These are phyloP conservation scores for Mortierella sp. DNA, from an alignment of 371 early-diverging fungal species.

Conservation along the genomic window DNA sequence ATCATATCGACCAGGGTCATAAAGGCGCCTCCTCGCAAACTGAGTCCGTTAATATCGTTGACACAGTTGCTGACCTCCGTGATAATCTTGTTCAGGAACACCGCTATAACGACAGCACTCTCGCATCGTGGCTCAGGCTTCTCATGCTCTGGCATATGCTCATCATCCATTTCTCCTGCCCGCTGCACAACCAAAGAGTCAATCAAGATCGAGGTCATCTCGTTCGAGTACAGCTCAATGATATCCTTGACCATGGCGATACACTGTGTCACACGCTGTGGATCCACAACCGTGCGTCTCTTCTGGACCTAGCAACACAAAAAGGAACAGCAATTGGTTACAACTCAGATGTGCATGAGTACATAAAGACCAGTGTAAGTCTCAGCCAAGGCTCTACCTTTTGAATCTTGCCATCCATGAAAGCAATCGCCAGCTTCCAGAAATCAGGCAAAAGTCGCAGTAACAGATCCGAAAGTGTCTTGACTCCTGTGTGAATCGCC, in stretches of 20 bases:
- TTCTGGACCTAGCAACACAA: constrained; percentile 18
- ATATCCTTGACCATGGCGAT: constrained; percentile 84
- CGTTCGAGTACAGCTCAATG: constrained; percentile 70
- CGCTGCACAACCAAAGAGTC: constrained; percentile 41
- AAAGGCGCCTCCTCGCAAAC: constrained; percentile 69
- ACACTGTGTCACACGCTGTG: constrained; percentile 80
- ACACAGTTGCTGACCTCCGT: constrained; percentile 70
- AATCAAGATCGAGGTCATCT: constrained; percentile 72
- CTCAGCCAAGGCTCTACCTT: constrained; percentile 49
- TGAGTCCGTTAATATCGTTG: constrained; percentile 69
- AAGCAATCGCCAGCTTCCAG: constrained; percentile 89
- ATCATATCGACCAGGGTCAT: constrained; percentile 66
- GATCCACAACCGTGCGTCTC: constrained; percentile 58
- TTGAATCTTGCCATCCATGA: constrained; percentile 86
- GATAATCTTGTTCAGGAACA: constrained; percentile 68
- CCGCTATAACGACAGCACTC: constrained; percentile 70
- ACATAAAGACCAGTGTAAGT: too few species aligned
- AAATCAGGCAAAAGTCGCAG: constrained; percentile 91
- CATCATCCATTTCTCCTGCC: constrained; percentile 26
- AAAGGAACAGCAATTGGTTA: too few species aligned
- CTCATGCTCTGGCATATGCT: constrained; percentile 48
- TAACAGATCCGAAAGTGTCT: constrained; percentile 81
- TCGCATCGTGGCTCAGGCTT: constrained; percentile 58
- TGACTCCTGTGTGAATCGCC: constrained; percentile 75
- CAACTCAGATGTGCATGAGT: too few species aligned